Evolutionary conservation across 495 filamentous ascomycete species (phyloP).

Genomic region (Pyrenopolyporus hunteri): DNA sequence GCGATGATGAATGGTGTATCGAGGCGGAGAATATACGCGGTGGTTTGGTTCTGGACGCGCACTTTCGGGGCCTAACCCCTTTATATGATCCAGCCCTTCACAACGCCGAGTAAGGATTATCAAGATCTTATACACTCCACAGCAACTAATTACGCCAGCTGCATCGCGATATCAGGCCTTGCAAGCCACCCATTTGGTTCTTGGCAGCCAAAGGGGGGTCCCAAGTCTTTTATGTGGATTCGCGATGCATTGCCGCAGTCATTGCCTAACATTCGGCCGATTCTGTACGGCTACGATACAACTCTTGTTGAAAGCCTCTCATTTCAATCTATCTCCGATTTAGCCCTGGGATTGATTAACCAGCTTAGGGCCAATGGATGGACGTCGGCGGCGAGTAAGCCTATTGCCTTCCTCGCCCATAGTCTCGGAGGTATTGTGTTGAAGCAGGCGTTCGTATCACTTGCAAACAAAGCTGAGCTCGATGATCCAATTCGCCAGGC

Average conservation of each 20-base stretch:
- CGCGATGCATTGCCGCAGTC: slow-evolving; percentile 39
- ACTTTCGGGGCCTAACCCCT: slow-evolving; percentile 21
- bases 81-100: slow-evolving; percentile 16
- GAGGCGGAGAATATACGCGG: neutral
- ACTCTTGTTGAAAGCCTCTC: slow-evolving; percentile 12
- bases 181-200: slow-evolving; percentile 37
- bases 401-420: slow-evolving; percentile 44
- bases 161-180: slow-evolving; percentile 36
- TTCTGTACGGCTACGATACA: slow-evolving; percentile 27
- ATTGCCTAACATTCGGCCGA: slow-evolving; percentile 8
- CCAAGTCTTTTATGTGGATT: slow-evolving; percentile 45
- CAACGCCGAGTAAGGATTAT: slow-evolving; percentile 14
- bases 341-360: slow-evolving; percentile 18
- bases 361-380: slow-evolving; percentile 18
- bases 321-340: slow-evolving; percentile 31
- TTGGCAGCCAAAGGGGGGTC: slow-evolving; percentile 29
- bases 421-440: slow-evolving; percentile 47
- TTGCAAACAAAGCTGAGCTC: slow-evolving; percentile 11
- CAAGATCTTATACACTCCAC: neutral
- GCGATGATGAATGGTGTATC: slow-evolving; percentile 12
- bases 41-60: slow-evolving; percentile 6
- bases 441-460: slow-evolving; percentile 38
- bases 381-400: slow-evolving; percentile 15
- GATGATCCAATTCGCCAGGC: slow-evolving; percentile 14
- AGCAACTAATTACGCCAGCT: slow-evolving; percentile 2